These are phyloP conservation scores for Ogataea sp. DNA, from an alignment of 805 yeast genomes.

Conservation along the genomic window DNA sequence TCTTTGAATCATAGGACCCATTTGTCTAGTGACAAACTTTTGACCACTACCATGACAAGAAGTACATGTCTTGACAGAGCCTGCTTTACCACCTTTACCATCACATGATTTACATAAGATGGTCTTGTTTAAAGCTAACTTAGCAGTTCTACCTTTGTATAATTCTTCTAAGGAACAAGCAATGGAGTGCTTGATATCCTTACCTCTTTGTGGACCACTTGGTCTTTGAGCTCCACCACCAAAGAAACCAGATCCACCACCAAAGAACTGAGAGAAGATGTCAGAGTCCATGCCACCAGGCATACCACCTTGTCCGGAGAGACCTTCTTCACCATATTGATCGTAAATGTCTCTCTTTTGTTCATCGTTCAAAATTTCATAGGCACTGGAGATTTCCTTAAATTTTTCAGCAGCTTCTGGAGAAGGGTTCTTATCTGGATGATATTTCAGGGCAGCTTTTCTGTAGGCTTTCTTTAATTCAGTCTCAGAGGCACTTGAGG, in stretches of 20 bases:
- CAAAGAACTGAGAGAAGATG: slow-evolving; percentile 52
- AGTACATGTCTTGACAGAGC: slow-evolving; percentile 78
- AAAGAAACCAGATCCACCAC: slow-evolving; percentile 57
- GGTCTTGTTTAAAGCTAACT: slow-evolving; percentile 90
- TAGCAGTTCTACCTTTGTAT: slow-evolving; percentile 88
- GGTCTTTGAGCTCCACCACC: slow-evolving; percentile 59
- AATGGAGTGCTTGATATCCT: slow-evolving; percentile 85
- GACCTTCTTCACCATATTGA: slow-evolving; percentile 88
- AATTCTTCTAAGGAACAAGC: slow-evolving; percentile 85
- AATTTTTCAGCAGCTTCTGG: slow-evolving; percentile 95
- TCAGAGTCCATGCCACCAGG: slow-evolving; percentile 49
- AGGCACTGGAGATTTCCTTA: slow-evolving; percentile 81
- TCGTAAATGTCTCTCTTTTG: slow-evolving; percentile 89
- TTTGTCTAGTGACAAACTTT: slow-evolving; percentile 88
- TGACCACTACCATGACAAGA: slow-evolving; percentile 89
- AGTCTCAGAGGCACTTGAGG: slow-evolving; percentile 57
- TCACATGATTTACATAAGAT: slow-evolving; percentile 81
- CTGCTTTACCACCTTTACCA: slow-evolving; percentile 94
- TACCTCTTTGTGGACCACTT: slow-evolving; percentile 82
- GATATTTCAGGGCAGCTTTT: slow-evolving; percentile 71
- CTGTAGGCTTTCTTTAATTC: slow-evolving; percentile 81
- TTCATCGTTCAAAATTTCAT: slow-evolving; percentile 80
- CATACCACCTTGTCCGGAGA: slow-evolving; percentile 68
- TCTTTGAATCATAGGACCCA: slow-evolving; percentile 99
- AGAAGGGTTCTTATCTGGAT: slow-evolving; percentile 76